Base-by-base conservation (phyloP, 1,284 basidiomycete genomes). In the Ustilago shanxiensis region DNA sequence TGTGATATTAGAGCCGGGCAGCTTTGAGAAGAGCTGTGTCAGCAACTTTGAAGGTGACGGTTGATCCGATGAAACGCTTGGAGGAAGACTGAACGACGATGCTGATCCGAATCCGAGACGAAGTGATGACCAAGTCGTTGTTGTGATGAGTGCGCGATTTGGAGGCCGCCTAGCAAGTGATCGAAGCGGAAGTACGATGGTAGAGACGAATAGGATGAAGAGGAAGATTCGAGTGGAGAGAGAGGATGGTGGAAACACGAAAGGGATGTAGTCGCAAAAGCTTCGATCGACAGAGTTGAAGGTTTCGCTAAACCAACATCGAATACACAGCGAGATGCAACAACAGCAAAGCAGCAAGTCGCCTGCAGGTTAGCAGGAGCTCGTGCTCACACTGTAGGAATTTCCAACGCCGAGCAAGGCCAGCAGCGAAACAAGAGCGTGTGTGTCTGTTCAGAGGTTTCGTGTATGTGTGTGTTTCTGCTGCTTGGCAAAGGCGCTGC, bases 221-320 rank as follows among this genome's bases (percentile, higher is more conserved):
- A 49, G 9, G 24, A 49, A n/a, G 47, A 24, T 3, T 33, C 20
- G 54, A 56, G 20, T 1, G 13, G 20, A 9, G 35, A 26, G 37
- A 29, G 22, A n/a, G 41, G 26, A 28, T 18, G 39, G 47, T 49
- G 47, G 44, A 49, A 26, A 49, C 26, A 56, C 54, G 37, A 29
- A 60, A 16, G n/a, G 7, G 26, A 53, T 7, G 37, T 31, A n/a
- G 39, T 13, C n/a, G 37, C n/a, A 29, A 41, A 56, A 35, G 16
- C 24, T 24, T 14, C 35, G 54, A 41, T 56, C 54, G 35, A 56
- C 37, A 41, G 37, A 39, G 18, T 24, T 51, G 28, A 47, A 26
- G 49, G 58, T 51, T 51, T 60, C 20, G 35, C 52, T 28, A 28
- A n/a, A 50, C 45, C 45, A 37, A 49, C 57, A 59, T 18, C 26